phyloP scores from a whole-genome alignment of 2,329 filamentous ascomycete genomes.

The Phoma sp. region DNA sequence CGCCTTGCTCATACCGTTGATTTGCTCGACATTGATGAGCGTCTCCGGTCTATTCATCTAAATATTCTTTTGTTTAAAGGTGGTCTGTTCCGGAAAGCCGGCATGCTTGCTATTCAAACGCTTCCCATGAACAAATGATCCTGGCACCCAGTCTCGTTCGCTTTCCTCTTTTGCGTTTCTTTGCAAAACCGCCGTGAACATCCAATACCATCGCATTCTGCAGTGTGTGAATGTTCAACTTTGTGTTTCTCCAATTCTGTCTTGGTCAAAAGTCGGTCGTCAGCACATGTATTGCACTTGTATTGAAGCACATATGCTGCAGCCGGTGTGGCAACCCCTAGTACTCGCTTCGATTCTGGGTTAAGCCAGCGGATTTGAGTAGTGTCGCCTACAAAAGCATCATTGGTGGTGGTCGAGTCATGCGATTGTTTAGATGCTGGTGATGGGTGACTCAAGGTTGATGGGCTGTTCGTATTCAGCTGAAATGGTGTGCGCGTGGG shows the following conservation, averaged over 20 bases:
- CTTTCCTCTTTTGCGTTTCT: slow-evolving; percentile 7
- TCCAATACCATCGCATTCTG: slow-evolving; percentile 18
- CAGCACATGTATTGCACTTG: slow-evolving; percentile 31
- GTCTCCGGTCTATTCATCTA: too few species aligned
- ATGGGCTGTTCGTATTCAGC: slow-evolving; percentile 21
- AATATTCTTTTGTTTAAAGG: too few species aligned
- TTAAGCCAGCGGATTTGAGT: slow-evolving; percentile 37
- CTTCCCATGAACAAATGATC: slow-evolving; percentile 18
- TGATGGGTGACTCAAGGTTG: neutral
- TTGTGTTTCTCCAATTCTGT: slow-evolving; percentile 33
- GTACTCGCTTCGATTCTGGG: slow-evolving; percentile 18
- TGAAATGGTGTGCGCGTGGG: slow-evolving; percentile 21
- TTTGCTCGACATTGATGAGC: too few species aligned
- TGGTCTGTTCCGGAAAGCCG: too few species aligned
- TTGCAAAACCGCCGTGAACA: slow-evolving; percentile 40
- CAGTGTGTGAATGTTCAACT: slow-evolving; percentile 36
- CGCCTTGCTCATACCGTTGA: too few species aligned
- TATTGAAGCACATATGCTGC: slow-evolving; percentile 21
- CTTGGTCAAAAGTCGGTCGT: slow-evolving; percentile 35
- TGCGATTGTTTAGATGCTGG: neutral
- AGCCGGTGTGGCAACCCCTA: slow-evolving; percentile 9
- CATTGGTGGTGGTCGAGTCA: slow-evolving; percentile 1
- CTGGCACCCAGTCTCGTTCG: slow-evolving; percentile 2
- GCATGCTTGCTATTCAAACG: neutral
- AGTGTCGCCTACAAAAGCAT: slow-evolving; percentile 33